Evolutionary conservation across 345 rosid genomes (phyloP).

Genomic region (Gossypium longicalyx): DNA sequence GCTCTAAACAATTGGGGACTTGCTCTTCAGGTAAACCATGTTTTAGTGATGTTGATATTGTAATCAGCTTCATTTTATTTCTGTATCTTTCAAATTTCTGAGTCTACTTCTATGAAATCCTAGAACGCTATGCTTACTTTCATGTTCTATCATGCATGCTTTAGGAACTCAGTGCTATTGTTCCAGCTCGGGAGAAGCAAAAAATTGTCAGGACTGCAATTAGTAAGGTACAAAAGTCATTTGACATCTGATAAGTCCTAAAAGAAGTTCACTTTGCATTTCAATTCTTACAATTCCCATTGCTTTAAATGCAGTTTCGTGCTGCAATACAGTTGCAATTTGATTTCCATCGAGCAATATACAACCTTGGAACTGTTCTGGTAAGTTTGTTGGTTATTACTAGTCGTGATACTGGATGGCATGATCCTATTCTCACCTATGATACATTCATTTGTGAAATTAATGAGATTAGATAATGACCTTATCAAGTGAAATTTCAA

Average conservation of each 20-base stretch:
- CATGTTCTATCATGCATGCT: conserved; percentile 18
- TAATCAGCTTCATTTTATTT: background rate
- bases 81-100: background rate
- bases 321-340: conserved; percentile 94
- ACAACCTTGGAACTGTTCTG: conserved; percentile 99
- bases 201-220: conserved; percentile 88
- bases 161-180: conserved; percentile 97
- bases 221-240: conserved; percentile 67
- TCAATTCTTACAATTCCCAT: conserved; percentile 10
- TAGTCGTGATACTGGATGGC: background rate
- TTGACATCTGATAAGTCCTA: conserved; percentile 24
- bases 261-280: conserved; percentile 9
- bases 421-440: background rate
- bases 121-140: background rate
- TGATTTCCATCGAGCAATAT: conserved; percentile 97
- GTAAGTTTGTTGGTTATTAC: conserved; percentile 43
- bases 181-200: conserved; percentile 91
- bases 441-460: background rate
- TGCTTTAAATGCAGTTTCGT: conserved; percentile 62
- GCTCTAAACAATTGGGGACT: conserved; percentile 99
- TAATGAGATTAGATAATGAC: background rate
- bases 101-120: background rate
- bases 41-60: conserved; percentile 7
- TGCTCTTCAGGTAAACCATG: conserved; percentile 70
- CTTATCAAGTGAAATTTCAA: background rate